phyloP scores from a whole-genome alignment of 768 basidiomycete genomes.

The Xanthoconium purpureum region DNA sequence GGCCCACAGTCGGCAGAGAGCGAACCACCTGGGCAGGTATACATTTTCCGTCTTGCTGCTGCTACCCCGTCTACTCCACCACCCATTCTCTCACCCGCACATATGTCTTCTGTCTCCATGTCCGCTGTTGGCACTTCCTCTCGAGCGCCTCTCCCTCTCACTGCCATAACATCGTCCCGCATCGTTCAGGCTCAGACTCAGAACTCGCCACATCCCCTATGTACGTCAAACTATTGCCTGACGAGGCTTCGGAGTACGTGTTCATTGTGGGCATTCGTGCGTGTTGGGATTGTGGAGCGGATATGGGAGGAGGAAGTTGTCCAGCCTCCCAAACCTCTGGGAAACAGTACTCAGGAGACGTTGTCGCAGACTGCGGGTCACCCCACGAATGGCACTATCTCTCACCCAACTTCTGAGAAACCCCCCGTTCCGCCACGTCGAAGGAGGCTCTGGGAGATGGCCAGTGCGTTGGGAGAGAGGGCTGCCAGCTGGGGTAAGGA shows the following conservation, averaged over 20 bases:
- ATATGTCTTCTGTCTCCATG: slow-evolving; percentile 32
- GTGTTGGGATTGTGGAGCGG: slow-evolving; percentile 76
- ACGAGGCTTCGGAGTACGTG: slow-evolving; percentile 81
- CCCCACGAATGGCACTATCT: neutral
- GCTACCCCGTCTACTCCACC: slow-evolving; percentile 25
- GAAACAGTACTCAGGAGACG: neutral
- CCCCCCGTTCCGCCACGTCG: slow-evolving; percentile 65
- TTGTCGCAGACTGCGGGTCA: neutral
- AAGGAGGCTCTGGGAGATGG: slow-evolving; percentile 66
- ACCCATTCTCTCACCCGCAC: slow-evolving; percentile 18
- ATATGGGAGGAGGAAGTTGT: slow-evolving; percentile 81
- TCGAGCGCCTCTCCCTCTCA: slow-evolving; percentile 14
- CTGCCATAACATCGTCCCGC: slow-evolving; percentile 45
- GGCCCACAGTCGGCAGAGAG: slow-evolving; percentile 33
- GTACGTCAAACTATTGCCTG: slow-evolving; percentile 83
- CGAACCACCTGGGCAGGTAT: slow-evolving; percentile 45
- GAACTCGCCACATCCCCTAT: slow-evolving; percentile 59
- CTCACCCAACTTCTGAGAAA: slow-evolving; percentile 33
- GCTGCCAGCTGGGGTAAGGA: slow-evolving; percentile 55
- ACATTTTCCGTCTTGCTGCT: slow-evolving; percentile 62
- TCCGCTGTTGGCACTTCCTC: slow-evolving; percentile 28
- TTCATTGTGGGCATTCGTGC: slow-evolving; percentile 85
- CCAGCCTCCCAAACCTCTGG: slow-evolving; percentile 30
- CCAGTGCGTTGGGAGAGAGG: slow-evolving; percentile 56
- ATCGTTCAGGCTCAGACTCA: slow-evolving; percentile 23